Evolutionary conservation across 2,329 filamentous ascomycete genomes (phyloP).

Genomic region (Pseudocercospora musae): DNA sequence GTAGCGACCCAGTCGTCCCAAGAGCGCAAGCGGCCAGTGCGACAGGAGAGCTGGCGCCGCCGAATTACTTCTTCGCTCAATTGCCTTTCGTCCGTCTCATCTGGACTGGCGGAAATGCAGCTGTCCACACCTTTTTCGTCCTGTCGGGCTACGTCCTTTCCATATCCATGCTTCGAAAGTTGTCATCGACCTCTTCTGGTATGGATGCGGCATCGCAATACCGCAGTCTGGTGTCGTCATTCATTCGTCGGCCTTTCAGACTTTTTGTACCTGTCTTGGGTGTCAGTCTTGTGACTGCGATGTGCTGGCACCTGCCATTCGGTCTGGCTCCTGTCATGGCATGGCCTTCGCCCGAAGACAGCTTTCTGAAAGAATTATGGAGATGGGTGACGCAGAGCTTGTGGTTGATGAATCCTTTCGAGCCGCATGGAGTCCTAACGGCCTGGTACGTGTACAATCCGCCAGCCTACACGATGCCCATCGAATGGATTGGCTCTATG

Average conservation of each 20-base stretch:
- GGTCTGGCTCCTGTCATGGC: conserved; percentile 19
- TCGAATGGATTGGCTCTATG: conserved; percentile 22
- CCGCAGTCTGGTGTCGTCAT: conserved; percentile 8
- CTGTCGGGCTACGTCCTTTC: conserved; percentile 50
- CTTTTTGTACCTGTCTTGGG: conserved; percentile 20
- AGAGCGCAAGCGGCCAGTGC: background rate
- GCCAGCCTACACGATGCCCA: conserved; percentile 26
- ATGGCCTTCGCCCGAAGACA: conserved; percentile 17
- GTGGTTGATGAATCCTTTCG: conserved; percentile 14
- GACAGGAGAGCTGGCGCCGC: conserved; percentile 24
- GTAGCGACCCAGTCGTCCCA: conserved; percentile 1
- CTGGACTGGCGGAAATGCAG: conserved; percentile 59
- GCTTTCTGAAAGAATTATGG: conserved; percentile 12
- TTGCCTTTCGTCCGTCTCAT: conserved; percentile 56
- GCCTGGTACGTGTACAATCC: conserved; percentile 23
- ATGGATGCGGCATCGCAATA: conserved; percentile 7
- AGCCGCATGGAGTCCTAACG: conserved; percentile 16
- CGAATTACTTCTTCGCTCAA: conserved; percentile 45
- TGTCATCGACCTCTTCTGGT: background rate
- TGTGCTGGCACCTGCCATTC: conserved; percentile 20
- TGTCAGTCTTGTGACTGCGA: conserved; percentile 17
- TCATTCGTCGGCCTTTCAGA: conserved; percentile 18
- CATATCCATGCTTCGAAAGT: conserved; percentile 21
- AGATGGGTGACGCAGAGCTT: conserved; percentile 8
- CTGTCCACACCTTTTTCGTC: conserved; percentile 52